Evolutionary conservation across 305 asterid genomes (phyloP).

Genomic region (Caryopteris hybrid): DNA sequence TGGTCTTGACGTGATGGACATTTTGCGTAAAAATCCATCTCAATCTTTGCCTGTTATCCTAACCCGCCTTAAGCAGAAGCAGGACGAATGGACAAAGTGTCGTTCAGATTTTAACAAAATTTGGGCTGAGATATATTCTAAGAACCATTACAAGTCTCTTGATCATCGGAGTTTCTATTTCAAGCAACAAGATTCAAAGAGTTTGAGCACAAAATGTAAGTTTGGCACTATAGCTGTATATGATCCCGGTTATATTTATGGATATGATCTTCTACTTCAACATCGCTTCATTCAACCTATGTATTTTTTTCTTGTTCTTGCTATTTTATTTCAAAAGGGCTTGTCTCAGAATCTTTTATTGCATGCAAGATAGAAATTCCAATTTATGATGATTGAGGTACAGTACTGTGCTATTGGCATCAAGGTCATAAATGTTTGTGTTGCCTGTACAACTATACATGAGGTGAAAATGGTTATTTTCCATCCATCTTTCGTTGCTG

Average conservation of each 20-base stretch:
- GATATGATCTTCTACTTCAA: neutral
- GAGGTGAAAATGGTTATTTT: neutral
- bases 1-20: conserved; percentile 90
- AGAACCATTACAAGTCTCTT: conserved; percentile 83
- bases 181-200: conserved; percentile 89
- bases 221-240: conserved; percentile 15
- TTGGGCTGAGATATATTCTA: conserved; percentile 83
- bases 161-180: conserved; percentile 89
- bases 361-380: neutral
- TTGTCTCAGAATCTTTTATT: neutral
- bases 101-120: conserved; percentile 77
- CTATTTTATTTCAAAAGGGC: neutral
- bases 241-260: neutral
- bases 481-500: neutral
- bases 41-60: conserved; percentile 74
- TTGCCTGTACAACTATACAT: neutral
- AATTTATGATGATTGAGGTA: neutral
- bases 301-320: neutral
- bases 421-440: neutral
- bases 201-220: conserved; percentile 83
- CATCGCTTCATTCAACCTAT: neutral
- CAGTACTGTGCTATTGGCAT: neutral
- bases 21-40: conserved; percentile 75
- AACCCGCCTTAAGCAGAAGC: conserved; percentile 92
- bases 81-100: conserved; percentile 87